Evolutionary conservation across 768 basidiomycete species (phyloP).

Genomic region (Chlorophyllum brunneum): DNA sequence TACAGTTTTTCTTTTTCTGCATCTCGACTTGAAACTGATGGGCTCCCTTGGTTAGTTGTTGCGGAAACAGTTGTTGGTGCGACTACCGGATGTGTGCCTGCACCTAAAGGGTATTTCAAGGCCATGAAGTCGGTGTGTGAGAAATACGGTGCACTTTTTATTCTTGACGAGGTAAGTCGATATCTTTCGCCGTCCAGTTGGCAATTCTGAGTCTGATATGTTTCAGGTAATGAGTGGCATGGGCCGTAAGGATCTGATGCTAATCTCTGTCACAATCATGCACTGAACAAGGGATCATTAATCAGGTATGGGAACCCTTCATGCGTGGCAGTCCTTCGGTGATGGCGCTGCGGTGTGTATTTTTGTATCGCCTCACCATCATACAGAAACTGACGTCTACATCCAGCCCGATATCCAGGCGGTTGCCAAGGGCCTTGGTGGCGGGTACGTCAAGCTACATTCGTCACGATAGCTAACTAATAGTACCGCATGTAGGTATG

Average conservation of each 20-base stretch:
- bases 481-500: constrained; percentile 47
- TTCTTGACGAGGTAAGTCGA: constrained; percentile 69
- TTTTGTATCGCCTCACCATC: not conserved
- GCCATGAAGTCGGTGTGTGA: constrained; percentile 82
- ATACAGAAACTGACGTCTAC: not conserved
- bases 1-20: not conserved
- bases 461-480: not conserved
- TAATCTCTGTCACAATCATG: not conserved
- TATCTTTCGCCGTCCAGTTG: constrained; percentile 4
- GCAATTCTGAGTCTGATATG: not conserved
- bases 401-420: constrained; percentile 79
- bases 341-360: constrained; percentile 54
- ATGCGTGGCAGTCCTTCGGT: constrained; percentile 83
- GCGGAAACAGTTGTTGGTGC: constrained; percentile 89
- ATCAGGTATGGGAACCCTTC: constrained; percentile 80
- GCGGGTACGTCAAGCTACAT: constrained; percentile 51
- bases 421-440: constrained; percentile 86
- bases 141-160: constrained; percentile 73
- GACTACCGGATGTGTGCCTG: constrained; percentile 69
- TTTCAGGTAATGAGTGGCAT: constrained; percentile 79
- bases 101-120: constrained; percentile 83
- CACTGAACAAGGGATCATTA: not conserved
- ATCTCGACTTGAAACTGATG: not conserved
- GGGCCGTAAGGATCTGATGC: constrained; percentile 56
- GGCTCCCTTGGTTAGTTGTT: constrained; percentile 45